Evolutionary conservation across 148 eudicot genomes (phyloP).

Genomic region (Heliamphora exappendiculata): DNA sequence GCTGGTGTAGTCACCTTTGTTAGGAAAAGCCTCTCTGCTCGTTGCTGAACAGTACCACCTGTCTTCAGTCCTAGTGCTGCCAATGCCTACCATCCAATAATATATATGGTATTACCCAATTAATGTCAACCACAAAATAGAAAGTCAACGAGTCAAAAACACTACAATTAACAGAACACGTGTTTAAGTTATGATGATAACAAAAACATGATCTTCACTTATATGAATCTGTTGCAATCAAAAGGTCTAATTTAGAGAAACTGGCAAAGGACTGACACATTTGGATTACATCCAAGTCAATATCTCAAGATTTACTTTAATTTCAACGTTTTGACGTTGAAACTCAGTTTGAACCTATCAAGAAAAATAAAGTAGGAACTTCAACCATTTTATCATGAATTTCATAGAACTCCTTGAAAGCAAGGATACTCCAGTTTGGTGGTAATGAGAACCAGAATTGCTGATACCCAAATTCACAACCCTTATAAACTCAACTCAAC

Average conservation of each 20-base stretch:
- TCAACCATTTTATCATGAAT: not conserved
- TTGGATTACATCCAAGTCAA: not conserved
- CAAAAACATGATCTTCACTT: not conserved
- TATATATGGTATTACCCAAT: not conserved
- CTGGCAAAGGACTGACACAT: not conserved
- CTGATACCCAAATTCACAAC: too few species aligned
- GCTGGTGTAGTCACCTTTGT: constrained; percentile 54
- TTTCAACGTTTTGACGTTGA: not conserved
- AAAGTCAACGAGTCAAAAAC: not conserved
- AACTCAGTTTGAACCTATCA: not conserved
- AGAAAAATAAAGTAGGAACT: not conserved
- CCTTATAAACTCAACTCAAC: too few species aligned
- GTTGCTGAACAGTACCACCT: constrained; percentile 85
- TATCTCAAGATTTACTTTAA: not conserved
- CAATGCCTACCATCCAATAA: constrained; percentile 54
- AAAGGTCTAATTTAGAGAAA: not conserved
- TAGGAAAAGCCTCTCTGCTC: constrained; percentile 96
- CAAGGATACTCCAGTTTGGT: too few species aligned
- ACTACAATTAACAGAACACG: not conserved
- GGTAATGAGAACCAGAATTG: too few species aligned
- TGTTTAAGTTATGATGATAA: not conserved
- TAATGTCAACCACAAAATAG: not conserved
- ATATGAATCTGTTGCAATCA: not conserved
- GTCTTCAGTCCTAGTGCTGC: constrained; percentile 81
- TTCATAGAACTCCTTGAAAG: not conserved